phyloP scores from a whole-genome alignment of 345 rosid species.

The Citrus cavaleriei region DNA sequence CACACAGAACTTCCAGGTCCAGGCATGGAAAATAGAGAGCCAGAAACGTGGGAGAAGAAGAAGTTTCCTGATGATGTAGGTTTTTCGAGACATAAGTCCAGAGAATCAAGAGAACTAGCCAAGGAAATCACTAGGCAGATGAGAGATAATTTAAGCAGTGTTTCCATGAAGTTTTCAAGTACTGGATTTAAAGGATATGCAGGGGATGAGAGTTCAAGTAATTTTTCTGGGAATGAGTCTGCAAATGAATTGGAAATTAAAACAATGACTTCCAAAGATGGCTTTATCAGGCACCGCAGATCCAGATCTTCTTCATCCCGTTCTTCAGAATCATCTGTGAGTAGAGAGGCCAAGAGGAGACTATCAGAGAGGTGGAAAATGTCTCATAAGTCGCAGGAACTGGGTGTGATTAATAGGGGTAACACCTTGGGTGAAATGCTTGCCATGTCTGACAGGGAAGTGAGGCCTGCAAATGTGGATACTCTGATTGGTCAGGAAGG shows the following conservation, averaged over 20 bases:
- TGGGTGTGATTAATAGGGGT: constrained; percentile 48
- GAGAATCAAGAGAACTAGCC: constrained; percentile 68
- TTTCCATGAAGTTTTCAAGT: constrained; percentile 40
- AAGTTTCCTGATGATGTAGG: constrained; percentile 39
- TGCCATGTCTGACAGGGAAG: constrained; percentile 57
- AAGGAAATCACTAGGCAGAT: constrained; percentile 62
- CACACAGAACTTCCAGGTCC: constrained; percentile 38
- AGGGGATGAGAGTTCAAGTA: constrained; percentile 75
- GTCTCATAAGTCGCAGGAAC: constrained; percentile 59
- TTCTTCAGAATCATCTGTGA: constrained; percentile 63
- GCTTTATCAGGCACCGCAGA: constrained; percentile 35
- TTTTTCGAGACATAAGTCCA: constrained; percentile 48
- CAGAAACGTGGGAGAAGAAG: constrained; percentile 35
- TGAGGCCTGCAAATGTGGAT: constrained; percentile 39
- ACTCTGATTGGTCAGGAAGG: constrained; percentile 29
- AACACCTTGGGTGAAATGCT: constrained; percentile 96
- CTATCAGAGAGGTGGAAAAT: constrained; percentile 95
- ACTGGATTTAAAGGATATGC: constrained; percentile 62
- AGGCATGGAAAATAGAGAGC: constrained; percentile 32
- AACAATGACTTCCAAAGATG: constrained; percentile 38
- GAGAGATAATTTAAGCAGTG: constrained; percentile 38
- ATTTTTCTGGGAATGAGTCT: constrained; percentile 65
- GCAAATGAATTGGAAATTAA: constrained; percentile 58
- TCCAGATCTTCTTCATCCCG: constrained; percentile 41
- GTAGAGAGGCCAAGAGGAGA: constrained; percentile 87